Base-by-base conservation (phyloP, 345 rosid species). In the Salix udensis region DNA sequence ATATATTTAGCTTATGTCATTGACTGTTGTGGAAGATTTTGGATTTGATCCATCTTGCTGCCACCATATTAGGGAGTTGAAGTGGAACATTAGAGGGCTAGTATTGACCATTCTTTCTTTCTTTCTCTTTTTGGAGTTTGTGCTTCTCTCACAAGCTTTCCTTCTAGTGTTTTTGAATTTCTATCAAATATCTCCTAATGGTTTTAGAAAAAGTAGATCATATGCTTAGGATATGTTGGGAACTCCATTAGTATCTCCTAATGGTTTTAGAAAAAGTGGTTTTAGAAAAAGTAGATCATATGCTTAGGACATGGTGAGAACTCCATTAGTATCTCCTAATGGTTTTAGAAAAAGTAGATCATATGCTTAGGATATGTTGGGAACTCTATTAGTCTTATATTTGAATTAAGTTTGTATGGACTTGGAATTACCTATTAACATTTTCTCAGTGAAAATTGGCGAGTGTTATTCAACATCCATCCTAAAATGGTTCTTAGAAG, bases 401-500 rank as follows among this genome's bases (percentile, higher is more conserved):
- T 50, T 50, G 58, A 50, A 50, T 50, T 5, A 50, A 50, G 58
- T 50, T 18, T 50, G 58, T 1, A 52, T 52, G 58, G 58, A 52
- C n/a, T 52, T 52, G 58, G 58, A 52, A 52, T 52, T 52, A 52
- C 9, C 8, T 52, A 5, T 52, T 52, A 52, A 52, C 58, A 52
- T 52, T 52, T 52, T 52, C 8, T 52, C 10, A 52, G 3, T 52
- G 58, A 16, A 18, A 52, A 52, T 52, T 52, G n/a, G 7, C 23
- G 92, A 73, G 53, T 40, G 44, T 40, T 9, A 40, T 40, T 40
- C 44, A 40, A 9, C 44, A 9, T 40, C 3, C 11, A 11, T 40
- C 44, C 3, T 2, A 40, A 40, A 40, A 40, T 40, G 44, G 44
- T 40, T 40, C 13, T 87, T 87, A 71, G 58, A 52, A 52, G 23